Evolutionary conservation across 2,329 filamentous ascomycete species (phyloP).

Genomic region (Berkeleyomyces basicola): DNA sequence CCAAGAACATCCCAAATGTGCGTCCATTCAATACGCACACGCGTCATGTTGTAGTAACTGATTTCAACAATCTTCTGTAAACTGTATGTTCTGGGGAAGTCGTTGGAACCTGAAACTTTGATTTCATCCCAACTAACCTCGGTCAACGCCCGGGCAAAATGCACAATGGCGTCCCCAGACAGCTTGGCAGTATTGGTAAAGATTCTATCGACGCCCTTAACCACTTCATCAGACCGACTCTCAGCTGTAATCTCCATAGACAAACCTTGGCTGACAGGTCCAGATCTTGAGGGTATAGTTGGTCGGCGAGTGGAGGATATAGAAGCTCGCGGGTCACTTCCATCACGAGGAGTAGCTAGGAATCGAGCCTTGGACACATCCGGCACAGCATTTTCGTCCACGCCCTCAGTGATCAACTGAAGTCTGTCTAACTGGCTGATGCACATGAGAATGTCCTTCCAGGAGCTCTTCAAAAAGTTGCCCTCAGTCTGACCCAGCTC

Average conservation of each 20-base stretch:
- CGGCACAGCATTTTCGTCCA: conserved; percentile 81
- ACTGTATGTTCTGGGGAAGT: conserved; percentile 91
- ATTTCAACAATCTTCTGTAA: conserved; percentile 97
- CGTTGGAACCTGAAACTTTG: conserved; percentile 87
- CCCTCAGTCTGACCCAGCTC: conserved; percentile 89
- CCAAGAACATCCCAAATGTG: conserved; percentile 97
- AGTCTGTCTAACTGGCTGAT: conserved; percentile 91
- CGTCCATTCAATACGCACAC: conserved; percentile 96
- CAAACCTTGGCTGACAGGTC: conserved; percentile 38
- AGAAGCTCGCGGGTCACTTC: conserved; percentile 46
- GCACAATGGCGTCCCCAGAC: conserved; percentile 83
- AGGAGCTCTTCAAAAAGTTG: conserved; percentile 73
- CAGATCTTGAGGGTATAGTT: conserved; percentile 4
- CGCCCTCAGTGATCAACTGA: conserved; percentile 84
- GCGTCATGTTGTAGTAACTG: conserved; percentile 98
- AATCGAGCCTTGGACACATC: conserved; percentile 78
- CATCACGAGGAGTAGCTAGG: conserved; percentile 39
- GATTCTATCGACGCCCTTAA: conserved; percentile 84
- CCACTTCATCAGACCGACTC: conserved; percentile 79
- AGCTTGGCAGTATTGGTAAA: conserved; percentile 93
- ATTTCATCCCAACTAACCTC: conserved; percentile 99
- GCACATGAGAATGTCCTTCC: conserved; percentile 89
- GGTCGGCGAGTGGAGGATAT: conserved; percentile 32
- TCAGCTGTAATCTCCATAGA: conserved; percentile 75
- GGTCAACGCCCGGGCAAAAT: conserved; percentile 81